Evolutionary conservation across 1,284 basidiomycete species (phyloP), one percentile per base, ranked within the genome.

Genomic region (Porogramme epimiltina): DNA sequence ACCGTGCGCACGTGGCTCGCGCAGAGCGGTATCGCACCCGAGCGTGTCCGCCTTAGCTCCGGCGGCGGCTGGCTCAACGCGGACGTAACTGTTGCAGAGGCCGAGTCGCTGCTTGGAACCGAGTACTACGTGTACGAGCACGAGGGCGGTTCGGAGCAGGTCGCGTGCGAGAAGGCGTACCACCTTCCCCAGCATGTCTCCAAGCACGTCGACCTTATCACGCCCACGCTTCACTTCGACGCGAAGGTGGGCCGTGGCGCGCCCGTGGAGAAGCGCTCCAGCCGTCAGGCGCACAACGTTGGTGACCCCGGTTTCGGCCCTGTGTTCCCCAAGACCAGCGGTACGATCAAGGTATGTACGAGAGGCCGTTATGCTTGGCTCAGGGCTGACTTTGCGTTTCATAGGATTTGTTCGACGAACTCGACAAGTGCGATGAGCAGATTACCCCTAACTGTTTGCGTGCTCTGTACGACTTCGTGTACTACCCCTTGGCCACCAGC

Each of bases 361-460:
- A n/a, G n/a, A n/a, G n/a, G n/a, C n/a, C n/a, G n/a, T n/a, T n/a
- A n/a, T n/a, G n/a, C n/a, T n/a, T n/a, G 38, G 10, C 9, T 5
- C 9, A 5, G 5, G 24, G 42, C 8, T 10, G n/a, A 22, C 16
- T 25, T 4, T 25, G 16, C 18, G 5, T 13, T 10, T 42, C 31
- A 18, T 42, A 62, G 60, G 47, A 37, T 10, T 16, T 56, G 9
- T 49, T 54, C 23, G 50, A 55, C 24, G 48, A 58, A 40, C 50
- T 62, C 18, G 40, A 52, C 26, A 31, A 60, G 28, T 85, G 82
- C 59, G 60, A 65, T 8, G 65, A 59, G 4, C 72, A 67, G 4
- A 75, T 84, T 45, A 84, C 82, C 0, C 80, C 80, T 10, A 65
- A 75, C 1, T 86, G 82, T 60, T 62, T 86, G 49, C 66, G 74